Base-by-base conservation (phyloP, 1,284 basidiomycete genomes). In the Puccinia coronata region DNA sequence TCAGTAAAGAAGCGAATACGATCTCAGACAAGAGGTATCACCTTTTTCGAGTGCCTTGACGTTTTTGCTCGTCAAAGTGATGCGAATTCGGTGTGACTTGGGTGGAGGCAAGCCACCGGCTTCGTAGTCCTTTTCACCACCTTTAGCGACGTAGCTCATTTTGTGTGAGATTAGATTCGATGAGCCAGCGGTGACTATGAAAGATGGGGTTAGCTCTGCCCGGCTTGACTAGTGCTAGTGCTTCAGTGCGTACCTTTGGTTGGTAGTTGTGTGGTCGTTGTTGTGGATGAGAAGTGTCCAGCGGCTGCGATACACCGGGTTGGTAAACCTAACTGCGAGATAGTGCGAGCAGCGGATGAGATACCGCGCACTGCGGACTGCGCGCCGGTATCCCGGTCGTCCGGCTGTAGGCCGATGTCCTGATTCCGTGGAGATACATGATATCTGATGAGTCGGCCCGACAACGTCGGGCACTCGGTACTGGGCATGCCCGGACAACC, bases 81-180 rank as follows among this genome's bases (percentile, higher is more conserved):
- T 99, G 85, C 97, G 91, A 89, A 99, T 99, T 91, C 98, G 98
- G 92, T 99, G 97, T 88, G 95, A 91, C 89, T 98, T 96, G 87
- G 93, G 92, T 84, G 91, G 89, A 85, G 93, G 92, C 82, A 93
- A 90, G 83, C 91, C 90, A 85, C 92, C 93, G 82, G 84, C 85
- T 73, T 86, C 86, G 79, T 85, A 85, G 87, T 98, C 96, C 89
- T 98, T 95, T 89, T 96, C 92, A 88, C 92, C 93, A 84, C 87
- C 89, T 92, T 96, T 97, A 91, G 96, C 94, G 94, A 97, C 96
- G 93, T 96, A 95, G 92, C 93, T 94, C 96, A 98, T 98, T 90
- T 88, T 93, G 85, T 89, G 90, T 90, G 90, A 91, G 91, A 65
- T 6, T 55, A 41, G 36, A 70, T 81, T 79, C 69, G 82, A 84